Evolutionary conservation across 2,329 filamentous ascomycete genomes (phyloP).

Genomic region (Trichothecium roseum): DNA sequence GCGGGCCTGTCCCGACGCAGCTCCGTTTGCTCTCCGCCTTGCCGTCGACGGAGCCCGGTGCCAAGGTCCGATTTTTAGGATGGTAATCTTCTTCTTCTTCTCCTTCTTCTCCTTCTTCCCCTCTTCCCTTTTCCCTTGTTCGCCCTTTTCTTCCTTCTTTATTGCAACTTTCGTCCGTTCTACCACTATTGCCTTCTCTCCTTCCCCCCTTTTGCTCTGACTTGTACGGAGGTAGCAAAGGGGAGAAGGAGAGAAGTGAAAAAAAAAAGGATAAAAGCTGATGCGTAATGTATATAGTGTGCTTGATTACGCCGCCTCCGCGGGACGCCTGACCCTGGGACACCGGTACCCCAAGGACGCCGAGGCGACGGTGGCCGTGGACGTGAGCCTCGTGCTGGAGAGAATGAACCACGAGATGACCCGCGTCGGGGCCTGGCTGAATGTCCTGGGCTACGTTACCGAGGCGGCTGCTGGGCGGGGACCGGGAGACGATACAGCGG

Average conservation of each 20-base stretch:
- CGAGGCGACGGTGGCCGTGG: slow-evolving; percentile 46
- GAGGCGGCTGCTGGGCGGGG: background rate
- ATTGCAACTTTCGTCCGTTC: too few relatives aligned
- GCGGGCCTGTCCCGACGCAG: slow-evolving; percentile 52
- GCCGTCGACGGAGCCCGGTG: slow-evolving; percentile 36
- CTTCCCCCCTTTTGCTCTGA: too few relatives aligned
- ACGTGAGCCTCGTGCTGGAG: slow-evolving; percentile 62
- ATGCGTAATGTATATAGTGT: slow-evolving; percentile 33
- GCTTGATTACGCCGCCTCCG: slow-evolving; percentile 36
- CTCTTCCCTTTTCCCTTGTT: too few relatives aligned
- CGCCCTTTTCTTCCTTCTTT: too few relatives aligned
- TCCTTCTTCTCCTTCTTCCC: too few relatives aligned
- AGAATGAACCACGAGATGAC: slow-evolving; percentile 52
- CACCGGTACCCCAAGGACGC: slow-evolving; percentile 49
- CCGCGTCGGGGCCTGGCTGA: slow-evolving; percentile 74
- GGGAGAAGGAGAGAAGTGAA: too few relatives aligned
- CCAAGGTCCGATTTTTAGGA: slow-evolving; percentile 87
- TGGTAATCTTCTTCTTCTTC: slow-evolving; percentile 48
- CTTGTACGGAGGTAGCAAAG: too few relatives aligned
- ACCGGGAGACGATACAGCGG: background rate
- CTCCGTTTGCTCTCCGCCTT: slow-evolving; percentile 57
- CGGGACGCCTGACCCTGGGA: slow-evolving; percentile 55
- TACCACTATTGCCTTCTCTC: too few relatives aligned
- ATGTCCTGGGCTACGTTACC: slow-evolving; percentile 75
- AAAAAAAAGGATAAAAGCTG: too few relatives aligned